Base-by-base conservation (phyloP, 164 flowering plant species). In the Magnolia kwangsiensis region DNA sequence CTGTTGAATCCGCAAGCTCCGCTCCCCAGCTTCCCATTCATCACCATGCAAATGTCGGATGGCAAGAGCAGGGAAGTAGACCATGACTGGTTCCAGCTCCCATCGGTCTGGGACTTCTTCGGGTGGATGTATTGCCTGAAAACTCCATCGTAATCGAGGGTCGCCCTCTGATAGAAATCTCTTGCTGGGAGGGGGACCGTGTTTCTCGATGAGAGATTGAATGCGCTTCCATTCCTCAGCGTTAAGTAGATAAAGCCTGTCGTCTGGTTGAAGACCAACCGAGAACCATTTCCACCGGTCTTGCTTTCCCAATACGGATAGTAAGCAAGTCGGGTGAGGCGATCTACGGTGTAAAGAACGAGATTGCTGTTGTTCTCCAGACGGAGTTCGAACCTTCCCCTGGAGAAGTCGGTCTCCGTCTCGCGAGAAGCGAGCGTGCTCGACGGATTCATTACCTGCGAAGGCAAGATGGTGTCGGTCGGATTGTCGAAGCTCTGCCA, bases 61-160 rank as follows among this genome's bases (percentile, higher is more conserved):
- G 71, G 71, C 16, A 27, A 6, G 11, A 13, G 7, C 16, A 4
- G 68, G 1, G 50, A 13, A 50, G 27, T 19, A 23, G 82, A 49
- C 86, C 86, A 82, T 8, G 73, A 50, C 20, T 13, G 55, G 9
- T n/a, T 20, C 76, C 76, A 63, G 0, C n/a, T 49, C 3, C 72
- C 50, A 67, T 31, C 19, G 2, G 13, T 29, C 8, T 10, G 79
- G 82, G 3, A 75, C 81, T 61, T 27, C 71, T 31, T 67, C 20
- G 71, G 71, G 71, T 67, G 31, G n/a, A 27, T 19, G 31, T 67
- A 67, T 14, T 67, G 71, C 71, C 80, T 69, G 21, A 86, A 75
- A 73, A 87, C 83, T 13, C 90, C 89, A 77, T 88, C 90, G 75
- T 45, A 78, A 20, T 85, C 87, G 13, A 87, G 71, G 10, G 79